Conservation (phyloP, 352 stramenopile species). For the Phytopythium delawarense region DNA sequence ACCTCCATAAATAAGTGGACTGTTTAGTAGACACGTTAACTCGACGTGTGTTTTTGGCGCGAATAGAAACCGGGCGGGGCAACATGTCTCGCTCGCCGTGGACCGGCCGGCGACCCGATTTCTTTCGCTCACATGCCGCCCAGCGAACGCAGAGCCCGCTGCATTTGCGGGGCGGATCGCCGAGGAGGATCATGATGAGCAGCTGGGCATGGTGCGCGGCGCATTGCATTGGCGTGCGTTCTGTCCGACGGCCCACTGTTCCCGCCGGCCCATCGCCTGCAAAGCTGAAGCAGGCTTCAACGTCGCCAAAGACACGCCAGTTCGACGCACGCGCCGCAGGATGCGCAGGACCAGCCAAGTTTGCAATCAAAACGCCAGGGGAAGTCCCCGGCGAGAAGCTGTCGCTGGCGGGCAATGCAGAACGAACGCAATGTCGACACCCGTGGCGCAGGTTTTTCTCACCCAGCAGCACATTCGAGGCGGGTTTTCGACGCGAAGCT, state of each 20-base stretch:
- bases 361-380: neutral
- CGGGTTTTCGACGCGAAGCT: too few relatives aligned
- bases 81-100: conserved; percentile 3
- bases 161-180: too few relatives aligned
- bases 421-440: too few relatives aligned
- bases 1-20: neutral
- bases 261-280: neutral
- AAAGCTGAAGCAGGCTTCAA: neutral
- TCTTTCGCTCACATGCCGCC: neutral
- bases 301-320: neutral
- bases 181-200: too few relatives aligned
- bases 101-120: neutral
- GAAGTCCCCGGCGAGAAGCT: too few relatives aligned
- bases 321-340: neutral
- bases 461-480: too few relatives aligned
- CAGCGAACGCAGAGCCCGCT: neutral
- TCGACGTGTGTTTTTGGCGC: neutral
- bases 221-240: too few relatives aligned
- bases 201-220: too few relatives aligned
- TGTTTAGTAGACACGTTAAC: conserved; percentile 5
- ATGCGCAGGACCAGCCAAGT: neutral
- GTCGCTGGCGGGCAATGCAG: too few relatives aligned
- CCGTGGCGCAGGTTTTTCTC: too few relatives aligned
- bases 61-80: conserved; percentile 1
- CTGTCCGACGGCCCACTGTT: too few relatives aligned